Base-by-base conservation (phyloP, 345 rosid species). In the Cardamine occulta region DNA sequence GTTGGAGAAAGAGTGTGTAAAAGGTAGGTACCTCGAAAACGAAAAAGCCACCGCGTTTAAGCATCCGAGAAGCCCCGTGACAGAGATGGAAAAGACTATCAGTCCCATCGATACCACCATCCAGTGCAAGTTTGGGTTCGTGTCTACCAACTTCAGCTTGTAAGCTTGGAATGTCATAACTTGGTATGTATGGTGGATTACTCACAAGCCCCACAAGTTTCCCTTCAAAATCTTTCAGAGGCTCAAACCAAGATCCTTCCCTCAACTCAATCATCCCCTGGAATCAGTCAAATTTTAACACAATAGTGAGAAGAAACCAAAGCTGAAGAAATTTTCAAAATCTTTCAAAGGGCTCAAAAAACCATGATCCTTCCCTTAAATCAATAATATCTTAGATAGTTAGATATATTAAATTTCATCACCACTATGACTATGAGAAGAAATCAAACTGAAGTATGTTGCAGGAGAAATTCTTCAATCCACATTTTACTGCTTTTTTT, bases 131-230 rank as follows among this genome's bases (percentile, higher is more conserved):
- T 70, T 74, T 86, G 0, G 97, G 99, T 79, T 94, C 97, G 67
- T 94, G 97, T 72, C 69, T 82, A 72, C 96, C 91, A 62, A 95
- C 97, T 83, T 95, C 97, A 74, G 93, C 91, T 82, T 95, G 98
- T 61, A 91, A 70, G 1, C 86, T 86, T 3, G 84, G 70, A 44
- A 94, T 83, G 70, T 88, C 60, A 10, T 59, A 78, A 64, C 90
- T 88, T 0, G 99, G 99, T 81, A 92, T 87, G 78, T 92, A 95
- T 5, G 99, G 97, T 29, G 97, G 96, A 59, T 95, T 95, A 77
- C 99, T 90, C 67, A 92, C 85, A 72, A 92, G 3, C 67, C 97
- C 99, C 29, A 86, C 84, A 69, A 95, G 84, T 59, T 86, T 79
- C 61, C 92, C 96, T 78, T 86, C 81, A 26, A 88, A 28, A 58